A percentile compares a stretch with the other conserved stretches of the same genome.
These are phyloP conservation scores for Talaromyces sp. DNA, from an alignment of 2,329 filamentous ascomycete species.

Conservation along the genomic window DNA sequence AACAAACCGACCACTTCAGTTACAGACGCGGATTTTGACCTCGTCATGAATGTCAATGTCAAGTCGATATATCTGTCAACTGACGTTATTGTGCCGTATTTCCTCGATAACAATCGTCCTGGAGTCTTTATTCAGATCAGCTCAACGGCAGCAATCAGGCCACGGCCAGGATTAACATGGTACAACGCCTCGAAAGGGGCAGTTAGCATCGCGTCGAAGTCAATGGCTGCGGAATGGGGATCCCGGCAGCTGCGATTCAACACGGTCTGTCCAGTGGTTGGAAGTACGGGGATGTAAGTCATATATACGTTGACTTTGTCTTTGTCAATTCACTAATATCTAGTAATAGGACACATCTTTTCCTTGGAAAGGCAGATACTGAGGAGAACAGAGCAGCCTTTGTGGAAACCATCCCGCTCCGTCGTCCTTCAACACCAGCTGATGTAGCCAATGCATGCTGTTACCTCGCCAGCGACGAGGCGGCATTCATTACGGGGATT, in stretches of 20 bases:
- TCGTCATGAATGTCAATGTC: slow-evolving; percentile 38
- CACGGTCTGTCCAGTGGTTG: slow-evolving; percentile 23
- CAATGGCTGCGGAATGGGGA: slow-evolving; percentile 24
- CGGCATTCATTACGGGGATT: slow-evolving; percentile 66
- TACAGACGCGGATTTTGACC: slow-evolving; percentile 37
- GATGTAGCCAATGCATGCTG: slow-evolving; percentile 68
- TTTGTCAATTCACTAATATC: background rate
- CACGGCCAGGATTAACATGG: slow-evolving; percentile 37
- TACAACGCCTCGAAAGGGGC: slow-evolving; percentile 40
- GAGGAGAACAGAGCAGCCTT: slow-evolving; percentile 43
- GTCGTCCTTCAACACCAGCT: slow-evolving; percentile 40
- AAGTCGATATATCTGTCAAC: slow-evolving; percentile 35
- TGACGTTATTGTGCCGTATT: slow-evolving; percentile 30
- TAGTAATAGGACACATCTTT: slow-evolving; percentile 59
- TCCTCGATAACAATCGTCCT: slow-evolving; percentile 29
- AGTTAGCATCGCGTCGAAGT: slow-evolving; percentile 27
- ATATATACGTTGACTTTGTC: slow-evolving; percentile 36
- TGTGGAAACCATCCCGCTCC: slow-evolving; percentile 41
- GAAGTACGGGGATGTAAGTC: slow-evolving; percentile 22
- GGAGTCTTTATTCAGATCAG: slow-evolving; percentile 40
- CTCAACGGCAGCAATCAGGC: slow-evolving; percentile 35
- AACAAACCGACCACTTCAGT: slow-evolving; percentile 36
- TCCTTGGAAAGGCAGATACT: slow-evolving; percentile 44
- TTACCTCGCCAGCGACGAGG: slow-evolving; percentile 67
- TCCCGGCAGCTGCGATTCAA: slow-evolving; percentile 24